Percentiles rank a stretch among this genome's conserved stretches.
Evolutionary conservation across 768 basidiomycete species (phyloP).

Genomic region (Tricholoma sp.): DNA sequence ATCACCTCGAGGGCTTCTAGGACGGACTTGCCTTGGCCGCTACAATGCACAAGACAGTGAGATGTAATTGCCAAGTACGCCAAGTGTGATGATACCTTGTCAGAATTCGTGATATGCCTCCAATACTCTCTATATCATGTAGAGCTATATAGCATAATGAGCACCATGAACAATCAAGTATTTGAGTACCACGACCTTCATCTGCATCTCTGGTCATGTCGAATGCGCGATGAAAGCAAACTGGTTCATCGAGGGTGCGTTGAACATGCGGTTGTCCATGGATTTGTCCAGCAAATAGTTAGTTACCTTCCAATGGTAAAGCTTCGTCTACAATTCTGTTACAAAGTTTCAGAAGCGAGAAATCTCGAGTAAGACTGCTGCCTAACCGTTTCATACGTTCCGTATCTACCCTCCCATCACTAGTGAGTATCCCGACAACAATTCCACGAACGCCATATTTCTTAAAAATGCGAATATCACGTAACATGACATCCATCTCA

Average conservation of each 20-base stretch:
- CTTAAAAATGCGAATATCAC: conserved; percentile 65
- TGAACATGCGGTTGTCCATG: background rate
- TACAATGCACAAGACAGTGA: conserved; percentile 14
- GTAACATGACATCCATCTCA: conserved; percentile 70
- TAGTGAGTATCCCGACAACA: conserved; percentile 59
- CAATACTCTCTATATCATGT: conserved; percentile 45
- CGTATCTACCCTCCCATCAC: conserved; percentile 55
- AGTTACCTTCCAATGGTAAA: conserved; percentile 55
- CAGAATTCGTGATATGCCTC: conserved; percentile 68
- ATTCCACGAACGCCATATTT: conserved; percentile 55
- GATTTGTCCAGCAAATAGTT: conserved; percentile 1
- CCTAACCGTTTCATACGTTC: conserved; percentile 50
- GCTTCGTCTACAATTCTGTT: conserved; percentile 53
- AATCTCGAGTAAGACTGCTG: background rate
- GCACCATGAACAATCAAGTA: background rate
- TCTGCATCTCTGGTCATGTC: conserved; percentile 60
- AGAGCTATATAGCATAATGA: conserved; percentile 28
- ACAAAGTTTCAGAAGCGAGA: background rate
- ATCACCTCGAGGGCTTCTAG: conserved; percentile 36
- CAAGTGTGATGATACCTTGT: conserved; percentile 53
- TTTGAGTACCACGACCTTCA: conserved; percentile 35
- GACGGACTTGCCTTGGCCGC: conserved; percentile 49
- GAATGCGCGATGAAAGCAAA: conserved; percentile 77
- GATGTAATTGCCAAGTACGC: background rate
- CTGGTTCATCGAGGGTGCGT: conserved; percentile 27